Percentiles rank a stretch among this genome's conserved stretches.
Conservation (phyloP, 306 rosid species). For the Alnus glutinosa region DNA sequence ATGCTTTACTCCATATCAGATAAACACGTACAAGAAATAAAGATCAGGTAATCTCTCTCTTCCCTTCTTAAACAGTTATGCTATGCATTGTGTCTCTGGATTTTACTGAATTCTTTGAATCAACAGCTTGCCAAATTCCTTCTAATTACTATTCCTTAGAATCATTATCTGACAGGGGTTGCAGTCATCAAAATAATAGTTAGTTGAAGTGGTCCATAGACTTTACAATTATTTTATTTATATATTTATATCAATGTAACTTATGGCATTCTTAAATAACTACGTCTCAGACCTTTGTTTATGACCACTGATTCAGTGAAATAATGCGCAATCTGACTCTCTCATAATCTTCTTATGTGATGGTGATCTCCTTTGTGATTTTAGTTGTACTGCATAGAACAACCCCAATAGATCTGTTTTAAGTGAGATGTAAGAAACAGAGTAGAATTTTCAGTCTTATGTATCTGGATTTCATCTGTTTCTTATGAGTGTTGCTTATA, state of each 20-base stretch:
- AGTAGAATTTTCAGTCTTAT: not conserved
- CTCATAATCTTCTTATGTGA: not conserved
- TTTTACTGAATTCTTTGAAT: not conserved
- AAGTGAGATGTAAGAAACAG: not conserved
- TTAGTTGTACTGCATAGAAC: not conserved
- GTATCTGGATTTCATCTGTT: not conserved
- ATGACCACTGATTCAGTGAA: not conserved
- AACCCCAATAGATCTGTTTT: not conserved
- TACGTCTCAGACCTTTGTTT: not conserved
- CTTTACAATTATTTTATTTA: too few relatives aligned
- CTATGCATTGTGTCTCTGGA: not conserved
- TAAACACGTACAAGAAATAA: constrained; percentile 83
- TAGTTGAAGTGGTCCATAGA: not conserved
- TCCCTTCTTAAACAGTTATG: not conserved
- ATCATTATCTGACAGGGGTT: too few relatives aligned
- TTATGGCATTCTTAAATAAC: not conserved
- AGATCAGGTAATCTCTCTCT: constrained; percentile 61
- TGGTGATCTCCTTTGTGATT: not conserved
- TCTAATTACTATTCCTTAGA: not conserved
- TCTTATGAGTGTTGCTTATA: not conserved
- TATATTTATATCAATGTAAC: not conserved
- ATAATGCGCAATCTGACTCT: not conserved
- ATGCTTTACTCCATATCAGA: constrained; percentile 90
- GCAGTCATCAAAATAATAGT: not conserved
- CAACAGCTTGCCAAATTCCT: too few relatives aligned